Evolutionary conservation across 2,329 filamentous ascomycete genomes (phyloP), one percentile per base, ranked within the genome.

Genomic region (Aspergillus sclerotialis): DNA sequence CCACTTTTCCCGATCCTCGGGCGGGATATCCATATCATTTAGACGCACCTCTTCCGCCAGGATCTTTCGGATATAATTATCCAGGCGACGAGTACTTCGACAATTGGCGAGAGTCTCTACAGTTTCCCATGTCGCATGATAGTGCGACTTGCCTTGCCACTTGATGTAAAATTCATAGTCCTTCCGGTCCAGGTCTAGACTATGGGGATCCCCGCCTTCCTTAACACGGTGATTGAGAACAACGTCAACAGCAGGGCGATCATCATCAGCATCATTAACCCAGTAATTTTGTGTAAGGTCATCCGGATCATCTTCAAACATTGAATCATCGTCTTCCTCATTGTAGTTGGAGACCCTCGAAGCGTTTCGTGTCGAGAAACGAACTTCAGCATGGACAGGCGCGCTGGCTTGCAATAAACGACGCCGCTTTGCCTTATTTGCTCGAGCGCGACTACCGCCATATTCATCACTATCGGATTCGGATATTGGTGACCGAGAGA

Each of bases 101-200:
- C 82, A 83, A n/a, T 80, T 76, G 15, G 78, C 73, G 17, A 95
- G 75, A 13, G 71, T 75, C 36, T 85, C 80, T 39, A 82, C 81
- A 0, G 80, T 81, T 61, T 96, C 89, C 90, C 92, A 98, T 0
- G 88, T 94, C 37, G 93, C 85, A 66, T 98, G 92, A 49, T 94
- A 81, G 58, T 98, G 88, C 8, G 92, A 94, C 62, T 88, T 86
- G 46, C 82, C 86, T 62, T 95, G 86, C 92, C 93, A 98, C 67
- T 98, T 98, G 63, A 98, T 88, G 47, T 77, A 70, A 50, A 78
- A 98, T 53, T 96, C 87, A 50, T 92, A 95, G 55, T 95, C 85
- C 34, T 88, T 77, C 30, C 60, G 59, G 33, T 49, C 52, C 28
- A 63, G 40, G 13, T 55, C 43, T 14, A 37, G 37, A 14, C 49